Conservation (phyloP, 768 basidiomycete genomes). For the Gyrodon lividus region DNA sequence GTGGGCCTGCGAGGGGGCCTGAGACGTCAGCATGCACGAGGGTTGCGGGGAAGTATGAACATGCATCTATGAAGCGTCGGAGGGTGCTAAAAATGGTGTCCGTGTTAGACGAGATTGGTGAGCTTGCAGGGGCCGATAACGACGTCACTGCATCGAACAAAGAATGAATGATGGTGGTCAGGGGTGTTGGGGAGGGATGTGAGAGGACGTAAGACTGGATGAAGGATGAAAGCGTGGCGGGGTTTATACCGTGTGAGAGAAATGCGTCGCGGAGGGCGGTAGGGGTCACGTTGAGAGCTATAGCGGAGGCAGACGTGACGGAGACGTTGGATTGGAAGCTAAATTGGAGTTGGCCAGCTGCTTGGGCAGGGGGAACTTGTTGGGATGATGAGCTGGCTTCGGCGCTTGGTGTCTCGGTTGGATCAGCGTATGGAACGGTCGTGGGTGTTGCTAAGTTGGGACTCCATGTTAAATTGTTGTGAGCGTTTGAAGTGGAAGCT, state of each 20-base stretch:
- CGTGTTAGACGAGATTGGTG: constrained; percentile 35
- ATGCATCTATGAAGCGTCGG: constrained; percentile 52
- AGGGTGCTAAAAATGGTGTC: constrained; percentile 41
- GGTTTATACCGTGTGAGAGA: constrained; percentile 40
- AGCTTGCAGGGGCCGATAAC: constrained; percentile 28
- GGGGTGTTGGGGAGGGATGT: constrained; percentile 49
- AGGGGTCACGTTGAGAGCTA: constrained; percentile 30
- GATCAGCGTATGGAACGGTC: constrained; percentile 38
- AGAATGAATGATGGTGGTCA: constrained; percentile 49
- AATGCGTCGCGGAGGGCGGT: constrained; percentile 33
- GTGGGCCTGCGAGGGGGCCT: constrained; percentile 54
- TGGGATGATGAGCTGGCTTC: constrained; percentile 33
- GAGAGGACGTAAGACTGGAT: constrained; percentile 49
- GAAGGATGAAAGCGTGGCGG: constrained; percentile 50
- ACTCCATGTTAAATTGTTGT: constrained; percentile 37
- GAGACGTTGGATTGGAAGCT: constrained; percentile 44
- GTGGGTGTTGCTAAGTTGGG: constrained; percentile 36
- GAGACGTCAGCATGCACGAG: constrained; percentile 54
- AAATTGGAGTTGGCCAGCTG: constrained; percentile 42
- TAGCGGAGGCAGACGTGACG: constrained; percentile 33
- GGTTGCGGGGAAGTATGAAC: constrained; percentile 46
- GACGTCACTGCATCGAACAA: constrained; percentile 50
- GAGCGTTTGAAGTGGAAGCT: constrained; percentile 19
- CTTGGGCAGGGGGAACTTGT: constrained; percentile 34
- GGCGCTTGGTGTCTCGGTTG: constrained; percentile 14